phyloP scores from a whole-genome alignment of 2,329 filamentous ascomycete genomes.

The Spiromastix sp. region DNA sequence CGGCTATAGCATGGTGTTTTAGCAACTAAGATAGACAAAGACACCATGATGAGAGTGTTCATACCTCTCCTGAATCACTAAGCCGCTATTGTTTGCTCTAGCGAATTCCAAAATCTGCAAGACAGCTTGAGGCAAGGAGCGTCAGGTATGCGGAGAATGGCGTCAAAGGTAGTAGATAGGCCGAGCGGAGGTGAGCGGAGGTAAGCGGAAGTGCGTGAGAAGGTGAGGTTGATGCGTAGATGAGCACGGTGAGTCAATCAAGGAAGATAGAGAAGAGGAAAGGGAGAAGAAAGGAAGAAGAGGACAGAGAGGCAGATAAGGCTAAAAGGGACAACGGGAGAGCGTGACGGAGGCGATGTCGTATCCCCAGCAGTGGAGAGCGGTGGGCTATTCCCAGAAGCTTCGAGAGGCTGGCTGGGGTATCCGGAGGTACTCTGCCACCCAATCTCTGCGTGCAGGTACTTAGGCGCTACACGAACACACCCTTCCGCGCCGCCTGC shows the following conservation, averaged over 20 bases:
- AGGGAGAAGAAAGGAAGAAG: background rate
- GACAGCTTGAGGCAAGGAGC: no score
- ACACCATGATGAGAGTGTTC: no score
- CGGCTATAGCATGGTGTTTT: no score
- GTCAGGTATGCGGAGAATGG: no score
- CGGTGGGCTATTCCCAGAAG: conserved; percentile 7
- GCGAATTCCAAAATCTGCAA: no score
- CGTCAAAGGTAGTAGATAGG: no score
- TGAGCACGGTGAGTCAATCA: background rate
- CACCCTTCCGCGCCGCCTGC: no score
- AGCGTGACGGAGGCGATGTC: background rate
- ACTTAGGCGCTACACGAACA: background rate
- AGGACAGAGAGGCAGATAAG: background rate
- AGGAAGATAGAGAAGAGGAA: background rate
- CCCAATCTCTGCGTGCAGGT: background rate
- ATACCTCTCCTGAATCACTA: no score
- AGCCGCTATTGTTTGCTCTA: no score
- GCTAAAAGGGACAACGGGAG: background rate
- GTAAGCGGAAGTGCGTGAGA: background rate
- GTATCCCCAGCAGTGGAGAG: background rate
- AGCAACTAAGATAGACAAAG: no score
- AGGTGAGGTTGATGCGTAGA: background rate
- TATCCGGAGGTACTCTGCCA: background rate
- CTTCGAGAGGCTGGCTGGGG: conserved; percentile 5
- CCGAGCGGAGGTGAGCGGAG: background rate